Base-by-base conservation (phyloP, 345 rosid genomes). In the Arabidopsis suecica region DNA sequence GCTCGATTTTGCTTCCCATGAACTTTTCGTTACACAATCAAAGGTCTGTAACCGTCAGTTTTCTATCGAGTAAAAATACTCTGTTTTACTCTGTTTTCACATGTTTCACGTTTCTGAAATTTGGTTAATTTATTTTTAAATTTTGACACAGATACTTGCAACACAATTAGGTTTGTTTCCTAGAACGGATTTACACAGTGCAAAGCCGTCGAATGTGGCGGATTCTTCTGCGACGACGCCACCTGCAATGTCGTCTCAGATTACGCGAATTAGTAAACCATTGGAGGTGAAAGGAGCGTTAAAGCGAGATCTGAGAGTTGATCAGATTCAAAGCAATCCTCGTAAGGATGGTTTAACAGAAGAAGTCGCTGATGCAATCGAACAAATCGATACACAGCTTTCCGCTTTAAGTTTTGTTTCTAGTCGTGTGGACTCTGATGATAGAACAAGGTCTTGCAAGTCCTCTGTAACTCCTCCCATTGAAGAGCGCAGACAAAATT, bases 1-100 rank as follows among this genome's bases (percentile, higher is more conserved):
- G 33, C 84, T 88, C 1, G 93, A 85, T 82, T 80, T 58, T 45
- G 86, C 85, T 47, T 68, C 84, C 3, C 77, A 77, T 42, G 64
- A 59, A 60, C 71, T 77, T 62, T 66, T 88, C 33, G 44, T 72
- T 61, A 82, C 71, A 50, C 74, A 74, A 74, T 66, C 78, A 13
- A 71, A 72, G 87, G 93, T 82, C 53, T 54, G 36, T 37, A 22
- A 50, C 55, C 55, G 11, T 11, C 18, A 6, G 4, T 53, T 25
- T 4, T 37, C 23, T 25, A 6, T 48, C 22, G n/a, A 32, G 40
- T 32, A 34, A 34, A 40, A 22, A 22, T n/a, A n/a, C n/a, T n/a
- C n/a, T n/a, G n/a, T n/a, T n/a, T n/a, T 16, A 34, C 62, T 59
- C 36, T 30, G 37, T 37, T 8, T 68, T 33, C 1, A 36, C 7